Evolutionary conservation across 345 rosid genomes (phyloP).

Genomic region (Aurinia saxatilis): DNA sequence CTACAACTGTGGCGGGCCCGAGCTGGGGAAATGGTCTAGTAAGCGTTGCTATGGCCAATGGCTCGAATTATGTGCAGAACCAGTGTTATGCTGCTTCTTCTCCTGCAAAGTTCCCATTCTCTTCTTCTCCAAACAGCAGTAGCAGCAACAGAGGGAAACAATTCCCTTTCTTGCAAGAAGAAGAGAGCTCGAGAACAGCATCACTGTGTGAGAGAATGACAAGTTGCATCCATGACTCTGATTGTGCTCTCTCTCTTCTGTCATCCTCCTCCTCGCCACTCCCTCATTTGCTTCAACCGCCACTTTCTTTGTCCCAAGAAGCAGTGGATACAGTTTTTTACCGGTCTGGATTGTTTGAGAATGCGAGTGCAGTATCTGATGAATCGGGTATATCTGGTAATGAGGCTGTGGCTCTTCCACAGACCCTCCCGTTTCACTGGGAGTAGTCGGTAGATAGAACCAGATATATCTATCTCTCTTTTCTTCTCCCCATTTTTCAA

Average conservation of each 20-base stretch:
- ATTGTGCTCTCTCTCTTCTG: constrained; percentile 97
- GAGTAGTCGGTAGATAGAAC: constrained; percentile 30
- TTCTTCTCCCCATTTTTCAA: background rate
- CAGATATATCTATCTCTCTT: constrained; percentile 4
- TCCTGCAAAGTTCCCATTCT: constrained; percentile 31
- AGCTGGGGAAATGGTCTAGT: constrained; percentile 35
- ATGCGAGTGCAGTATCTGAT: constrained; percentile 28
- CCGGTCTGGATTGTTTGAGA: constrained; percentile 36
- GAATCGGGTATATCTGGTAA: constrained; percentile 31
- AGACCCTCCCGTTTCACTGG: constrained; percentile 58
- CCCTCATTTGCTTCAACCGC: constrained; percentile 29
- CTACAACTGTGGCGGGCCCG: constrained; percentile 33
- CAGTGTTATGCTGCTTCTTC: constrained; percentile 4
- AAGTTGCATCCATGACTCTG: constrained; percentile 39
- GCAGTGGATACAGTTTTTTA: constrained; percentile 34
- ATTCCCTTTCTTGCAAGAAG: constrained; percentile 42
- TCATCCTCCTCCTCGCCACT: constrained; percentile 35
- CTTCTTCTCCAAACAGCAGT: constrained; percentile 21
- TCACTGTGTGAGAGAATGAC: constrained; percentile 45
- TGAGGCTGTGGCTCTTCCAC: constrained; percentile 38
- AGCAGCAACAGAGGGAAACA: constrained; percentile 26
- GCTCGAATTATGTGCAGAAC: constrained; percentile 17
- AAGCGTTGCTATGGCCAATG: constrained; percentile 14
- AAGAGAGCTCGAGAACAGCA: constrained; percentile 16
- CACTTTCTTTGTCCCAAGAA: constrained; percentile 20